Evolutionary conservation across 805 yeast species (phyloP), one percentile per base, ranked within the genome.

Genomic region (Spencermartinsiella europaea): DNA sequence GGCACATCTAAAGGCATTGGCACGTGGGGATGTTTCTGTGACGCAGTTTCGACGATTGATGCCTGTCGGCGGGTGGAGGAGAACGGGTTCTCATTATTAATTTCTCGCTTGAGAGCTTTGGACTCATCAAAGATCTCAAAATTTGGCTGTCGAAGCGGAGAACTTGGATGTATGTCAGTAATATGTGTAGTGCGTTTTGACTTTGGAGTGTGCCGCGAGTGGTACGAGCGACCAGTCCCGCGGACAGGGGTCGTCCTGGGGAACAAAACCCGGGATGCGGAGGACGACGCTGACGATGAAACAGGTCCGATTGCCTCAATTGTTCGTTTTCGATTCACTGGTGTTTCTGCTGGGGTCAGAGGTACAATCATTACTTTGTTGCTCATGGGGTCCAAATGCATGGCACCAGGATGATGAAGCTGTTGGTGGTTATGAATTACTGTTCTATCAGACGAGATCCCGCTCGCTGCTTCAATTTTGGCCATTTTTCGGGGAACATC

Each of bases 191-290:
- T n/a, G 27, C 25, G 10, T 4, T 12, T 4, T 19, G 5, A 5
- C 4, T 38, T 12, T n/a, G 39, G 19, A 27, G n/a, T 17, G 14
- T 21, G 44, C n/a, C 16, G 44, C 31, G 16, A 41, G 16, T 31
- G 45, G 27, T 51, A 44, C 12, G 48, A 45, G 17, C 64, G 46
- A 14, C 64, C 64, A 3, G 61, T 47, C 20, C 64, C 63, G 19
- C 46, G 42, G 20, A 38, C 44, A 1, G 60, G 51, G 4, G 61
- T 50, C 8, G 46, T 40, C 1, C 52, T 41, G 7, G 62, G 61
- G 38, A 55, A 55, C 34, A 60, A 42, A 2, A 54, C 49, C 25
- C 62, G 50, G 12, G 48, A 50, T 8, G 51, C 46, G 7, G 44
- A 36, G 3, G 40, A 38, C 10, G 31, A 21, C 7, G 41, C 28